phyloP scores from a whole-genome alignment of 1,284 basidiomycete species.

The Irpex rosettiformis region DNA sequence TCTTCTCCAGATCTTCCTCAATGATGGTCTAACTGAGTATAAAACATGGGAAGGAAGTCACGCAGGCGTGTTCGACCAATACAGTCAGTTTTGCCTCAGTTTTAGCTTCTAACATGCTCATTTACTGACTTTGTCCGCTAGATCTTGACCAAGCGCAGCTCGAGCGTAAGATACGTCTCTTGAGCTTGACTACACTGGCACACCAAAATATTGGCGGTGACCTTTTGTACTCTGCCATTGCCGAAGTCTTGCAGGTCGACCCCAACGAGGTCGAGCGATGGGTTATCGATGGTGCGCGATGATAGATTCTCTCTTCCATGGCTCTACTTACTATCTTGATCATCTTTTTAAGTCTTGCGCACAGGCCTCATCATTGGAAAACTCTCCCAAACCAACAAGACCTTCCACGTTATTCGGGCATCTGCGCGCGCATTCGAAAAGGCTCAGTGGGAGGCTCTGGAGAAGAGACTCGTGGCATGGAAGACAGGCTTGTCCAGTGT shows the following conservation, averaged over 20 bases:
- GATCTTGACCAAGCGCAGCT: slow-evolving; percentile 57
- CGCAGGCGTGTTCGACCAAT: slow-evolving; percentile 48
- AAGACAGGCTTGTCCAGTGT: slow-evolving; percentile 68
- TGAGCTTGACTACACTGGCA: slow-evolving; percentile 78
- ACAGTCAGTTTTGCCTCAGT: slow-evolving; percentile 45
- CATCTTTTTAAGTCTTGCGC: slow-evolving; percentile 66
- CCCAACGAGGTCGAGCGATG: slow-evolving; percentile 79
- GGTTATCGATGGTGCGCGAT: slow-evolving; percentile 81
- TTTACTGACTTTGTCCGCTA: slow-evolving; percentile 15
- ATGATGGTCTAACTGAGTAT: slow-evolving; percentile 63
- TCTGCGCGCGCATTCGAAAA: slow-evolving; percentile 76
- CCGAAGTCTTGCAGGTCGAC: slow-evolving; percentile 66
- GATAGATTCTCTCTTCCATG: not conserved
- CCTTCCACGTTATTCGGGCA: slow-evolving; percentile 74
- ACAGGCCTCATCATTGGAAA: slow-evolving; percentile 80
- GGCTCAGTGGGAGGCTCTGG: slow-evolving; percentile 81
- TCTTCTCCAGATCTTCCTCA: slow-evolving; percentile 72
- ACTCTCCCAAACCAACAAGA: slow-evolving; percentile 79
- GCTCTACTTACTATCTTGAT: slow-evolving; percentile 3
- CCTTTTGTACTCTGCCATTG: slow-evolving; percentile 73
- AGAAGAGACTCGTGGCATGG: slow-evolving; percentile 79
- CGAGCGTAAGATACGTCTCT: slow-evolving; percentile 78
- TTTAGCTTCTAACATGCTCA: slow-evolving; percentile 15
- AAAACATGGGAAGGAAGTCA: slow-evolving; percentile 60
- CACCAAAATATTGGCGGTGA: slow-evolving; percentile 76